These are phyloP conservation scores for Escallonia herrerae DNA, from an alignment of 129 eudicot species.

Conservation along the genomic window DNA sequence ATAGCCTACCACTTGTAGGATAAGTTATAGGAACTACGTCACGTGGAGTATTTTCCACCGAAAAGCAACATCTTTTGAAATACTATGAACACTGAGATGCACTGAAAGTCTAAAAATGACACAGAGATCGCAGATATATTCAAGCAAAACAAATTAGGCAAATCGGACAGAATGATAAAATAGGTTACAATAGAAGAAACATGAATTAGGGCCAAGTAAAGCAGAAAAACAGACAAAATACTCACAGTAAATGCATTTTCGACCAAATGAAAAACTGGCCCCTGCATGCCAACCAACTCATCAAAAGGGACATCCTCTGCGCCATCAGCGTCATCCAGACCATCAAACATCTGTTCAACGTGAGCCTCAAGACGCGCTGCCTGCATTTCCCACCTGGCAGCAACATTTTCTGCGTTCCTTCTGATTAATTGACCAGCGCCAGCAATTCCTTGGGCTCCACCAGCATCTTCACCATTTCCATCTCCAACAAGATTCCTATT, in stretches of 20 bases:
- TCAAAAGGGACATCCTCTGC: slow-evolving; percentile 98
- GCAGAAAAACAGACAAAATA: neutral
- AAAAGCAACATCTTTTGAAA: too few species aligned
- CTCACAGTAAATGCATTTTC: slow-evolving; percentile 97
- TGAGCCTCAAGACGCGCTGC: slow-evolving; percentile 98
- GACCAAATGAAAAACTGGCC: slow-evolving; percentile 92
- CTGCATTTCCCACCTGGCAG: slow-evolving; percentile 94
- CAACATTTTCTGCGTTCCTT: slow-evolving; percentile 94
- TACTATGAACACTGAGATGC: too few species aligned
- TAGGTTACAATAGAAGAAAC: neutral
- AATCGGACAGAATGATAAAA: too few species aligned
- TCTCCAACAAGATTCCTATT: slow-evolving; percentile 65
- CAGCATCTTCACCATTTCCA: slow-evolving; percentile 73
- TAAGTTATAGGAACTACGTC: too few species aligned
- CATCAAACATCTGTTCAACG: slow-evolving; percentile 97
- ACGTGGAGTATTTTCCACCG: too few species aligned
- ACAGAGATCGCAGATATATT: too few species aligned
- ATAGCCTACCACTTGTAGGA: too few species aligned
- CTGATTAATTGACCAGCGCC: slow-evolving; percentile 93
- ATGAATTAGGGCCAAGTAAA: neutral
- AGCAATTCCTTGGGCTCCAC: slow-evolving; percentile 75
- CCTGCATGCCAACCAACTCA: slow-evolving; percentile 97
- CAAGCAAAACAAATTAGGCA: too few species aligned
- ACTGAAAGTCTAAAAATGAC: too few species aligned
- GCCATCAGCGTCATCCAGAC: slow-evolving; percentile 96